phyloP scores from a whole-genome alignment of 139 green algal genomes.

The Klebsormidium nitens region DNA sequence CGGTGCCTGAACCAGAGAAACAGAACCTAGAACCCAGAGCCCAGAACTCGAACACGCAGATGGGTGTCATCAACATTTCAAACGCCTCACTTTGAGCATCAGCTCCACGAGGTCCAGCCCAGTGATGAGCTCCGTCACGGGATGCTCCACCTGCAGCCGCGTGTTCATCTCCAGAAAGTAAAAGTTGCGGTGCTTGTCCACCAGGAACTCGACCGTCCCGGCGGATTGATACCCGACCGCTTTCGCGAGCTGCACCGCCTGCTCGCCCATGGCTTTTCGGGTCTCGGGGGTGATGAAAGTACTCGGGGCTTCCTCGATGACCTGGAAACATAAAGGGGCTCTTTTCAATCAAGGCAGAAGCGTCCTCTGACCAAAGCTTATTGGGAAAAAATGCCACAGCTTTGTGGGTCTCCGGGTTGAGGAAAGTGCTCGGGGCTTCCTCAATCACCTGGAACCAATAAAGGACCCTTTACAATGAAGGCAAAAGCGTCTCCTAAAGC shows the following conservation, averaged over 20 bases:
- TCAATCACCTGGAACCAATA: slow-evolving; percentile 48
- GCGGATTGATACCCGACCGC: slow-evolving; percentile 55
- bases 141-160: slow-evolving; percentile 88
- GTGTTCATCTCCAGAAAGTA: slow-evolving; percentile 99
- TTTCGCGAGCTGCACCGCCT: slow-evolving; percentile 52
- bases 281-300: slow-evolving; percentile 38
- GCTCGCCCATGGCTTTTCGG: slow-evolving; percentile 51
- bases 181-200: slow-evolving; percentile 69
- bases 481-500: no score
- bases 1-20: no score
- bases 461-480: not conserved
- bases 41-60: no score
- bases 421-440: slow-evolving; percentile 48
- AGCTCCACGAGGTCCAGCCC: slow-evolving; percentile 84
- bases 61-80: no score
- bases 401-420: slow-evolving; percentile 30
- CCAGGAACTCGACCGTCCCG: slow-evolving; percentile 92
- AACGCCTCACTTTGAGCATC: slow-evolving; percentile 86
- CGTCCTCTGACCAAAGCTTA: no score
- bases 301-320: slow-evolving; percentile 56
- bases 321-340: slow-evolving; percentile 24
- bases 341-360: no score
- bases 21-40: no score
- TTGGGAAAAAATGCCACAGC: slow-evolving; percentile 48
- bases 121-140: slow-evolving; percentile 73